Evolutionary conservation across 495 filamentous ascomycete species (phyloP), one percentile per base, ranked within the genome.

Genomic region (Arthonia radiata): DNA sequence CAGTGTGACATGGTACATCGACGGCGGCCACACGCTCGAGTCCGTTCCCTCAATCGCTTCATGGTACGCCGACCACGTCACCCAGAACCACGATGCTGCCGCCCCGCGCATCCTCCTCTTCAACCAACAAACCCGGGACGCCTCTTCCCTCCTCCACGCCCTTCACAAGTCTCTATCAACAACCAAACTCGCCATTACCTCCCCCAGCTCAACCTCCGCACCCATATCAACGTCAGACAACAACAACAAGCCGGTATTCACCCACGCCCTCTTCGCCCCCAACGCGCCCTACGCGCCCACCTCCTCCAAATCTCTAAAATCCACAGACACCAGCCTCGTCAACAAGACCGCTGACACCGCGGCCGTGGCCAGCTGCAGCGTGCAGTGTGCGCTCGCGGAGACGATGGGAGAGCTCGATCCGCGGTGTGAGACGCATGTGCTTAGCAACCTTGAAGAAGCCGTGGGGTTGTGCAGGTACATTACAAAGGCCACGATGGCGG

Each of bases 81-180:
- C 8, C 2, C 5, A 9, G 18, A 18, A 16, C 11, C 18, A 24
- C 22, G 18, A 2, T 14, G 10, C 1, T 6, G 29, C 13, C 24
- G 28, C 3, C 41, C 41, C 6, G 13, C 57, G 68, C n/a, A 65
- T 81, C 27, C 53, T 97, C 29, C 67, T 97, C 27, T 97, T 94
- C 60, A 97, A 97, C 49, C 86, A 97, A 39, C 83, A 93, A 41
- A 79, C 71, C 7, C 70, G 82, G 11, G 61, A 72, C 28, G 77
- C 81, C 29, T 46, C 47, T 15, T 53, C 61, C 7, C 50, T 74
- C n/a, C 71, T 72, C 6, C 47, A 59, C 8, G 58, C 65, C 1
- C 67, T 89, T 12, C 60, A 82, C 34, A 49, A 58, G 14, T 68
- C 66, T 1, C 59, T 94, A 17, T 43, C 62, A 18, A 44, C 53